Evolutionary conservation across 306 rosid genomes (phyloP).

Genomic region (Malus orientalis): DNA sequence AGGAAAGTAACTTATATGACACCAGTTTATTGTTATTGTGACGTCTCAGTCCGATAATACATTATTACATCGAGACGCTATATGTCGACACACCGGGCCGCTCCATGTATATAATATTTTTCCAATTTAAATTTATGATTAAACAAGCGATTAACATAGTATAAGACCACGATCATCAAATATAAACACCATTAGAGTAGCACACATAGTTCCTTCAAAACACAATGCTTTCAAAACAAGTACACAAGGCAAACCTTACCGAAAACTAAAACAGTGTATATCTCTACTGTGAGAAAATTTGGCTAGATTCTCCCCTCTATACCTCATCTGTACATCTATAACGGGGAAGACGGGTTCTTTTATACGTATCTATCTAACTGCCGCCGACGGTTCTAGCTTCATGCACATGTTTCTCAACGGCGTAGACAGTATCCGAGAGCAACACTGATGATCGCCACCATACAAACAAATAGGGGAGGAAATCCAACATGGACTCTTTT

Average conservation of each 20-base stretch:
- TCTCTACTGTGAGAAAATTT: neutral
- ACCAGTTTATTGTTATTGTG: too few relatives aligned
- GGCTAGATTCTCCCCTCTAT: neutral
- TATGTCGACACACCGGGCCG: rapidly evolving
- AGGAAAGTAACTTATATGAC: too few relatives aligned
- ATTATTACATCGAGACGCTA: too few relatives aligned
- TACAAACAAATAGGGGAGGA: slow-evolving; percentile 69
- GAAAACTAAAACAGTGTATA: neutral
- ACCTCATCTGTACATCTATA: slow-evolving; percentile 7
- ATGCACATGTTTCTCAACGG: slow-evolving; percentile 24
- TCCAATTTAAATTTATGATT: too few relatives aligned
- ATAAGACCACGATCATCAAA: too few relatives aligned
- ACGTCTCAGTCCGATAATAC: too few relatives aligned
- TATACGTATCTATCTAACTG: neutral
- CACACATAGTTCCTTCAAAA: neutral
- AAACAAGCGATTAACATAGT: too few relatives aligned
- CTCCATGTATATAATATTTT: too few relatives aligned
- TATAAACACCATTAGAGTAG: too few relatives aligned
- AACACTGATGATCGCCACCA: slow-evolving; percentile 64
- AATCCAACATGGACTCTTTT: slow-evolving; percentile 60
- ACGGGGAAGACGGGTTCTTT: neutral
- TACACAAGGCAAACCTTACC: neutral
- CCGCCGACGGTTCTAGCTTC: neutral
- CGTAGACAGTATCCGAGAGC: slow-evolving; percentile 57
- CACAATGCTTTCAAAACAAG: neutral